These are phyloP conservation scores for Fusarium gaditjirri DNA, from an alignment of 2,329 filamentous ascomycete species.

Conservation along the genomic window DNA sequence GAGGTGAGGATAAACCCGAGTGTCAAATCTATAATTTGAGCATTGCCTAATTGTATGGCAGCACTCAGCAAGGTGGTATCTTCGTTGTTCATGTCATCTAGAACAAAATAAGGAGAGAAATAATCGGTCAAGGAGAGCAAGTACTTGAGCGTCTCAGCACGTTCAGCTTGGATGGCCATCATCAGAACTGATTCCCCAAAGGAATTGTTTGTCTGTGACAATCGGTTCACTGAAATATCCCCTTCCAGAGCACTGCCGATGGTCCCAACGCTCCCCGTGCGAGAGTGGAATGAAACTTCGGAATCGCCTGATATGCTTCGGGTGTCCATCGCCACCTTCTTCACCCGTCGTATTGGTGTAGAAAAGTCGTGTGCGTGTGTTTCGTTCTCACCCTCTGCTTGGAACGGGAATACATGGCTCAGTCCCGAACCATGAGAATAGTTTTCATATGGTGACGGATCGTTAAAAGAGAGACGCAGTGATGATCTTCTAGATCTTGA, in stretches of 20 bases:
- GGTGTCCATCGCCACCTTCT: conserved; percentile 90
- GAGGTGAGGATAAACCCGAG: conserved; percentile 74
- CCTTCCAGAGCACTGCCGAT: conserved; percentile 79
- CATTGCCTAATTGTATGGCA: conserved; percentile 85
- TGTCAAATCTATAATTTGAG: conserved; percentile 78
- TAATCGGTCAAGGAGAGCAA: conserved; percentile 80
- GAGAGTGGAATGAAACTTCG: conserved; percentile 82
- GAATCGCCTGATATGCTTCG: conserved; percentile 90
- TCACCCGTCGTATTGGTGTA: conserved; percentile 63
- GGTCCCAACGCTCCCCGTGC: conserved; percentile 81
- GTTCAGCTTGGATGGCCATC: conserved; percentile 83
- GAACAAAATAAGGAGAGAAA: conserved; percentile 75
- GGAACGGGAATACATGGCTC: conserved; percentile 92
- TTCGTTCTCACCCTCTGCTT: conserved; percentile 62
- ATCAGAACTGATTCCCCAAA: conserved; percentile 86
- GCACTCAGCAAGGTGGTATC: conserved; percentile 90
- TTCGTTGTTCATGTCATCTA: conserved; percentile 89
- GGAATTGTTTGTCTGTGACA: conserved; percentile 76
- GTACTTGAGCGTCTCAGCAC: conserved; percentile 79
- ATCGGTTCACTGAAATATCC: conserved; percentile 83
- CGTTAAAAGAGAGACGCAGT: conserved; percentile 48
- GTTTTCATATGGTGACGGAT: conserved; percentile 54
- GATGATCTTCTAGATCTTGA: conserved; percentile 54
- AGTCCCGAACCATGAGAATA: conserved; percentile 70
- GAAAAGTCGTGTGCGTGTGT: conserved; percentile 43